Percentiles rank a stretch among this genome's conserved stretches.
Conservation (phyloP, 2,329 filamentous ascomycete genomes). For the Macroventuria anomochaeta region DNA sequence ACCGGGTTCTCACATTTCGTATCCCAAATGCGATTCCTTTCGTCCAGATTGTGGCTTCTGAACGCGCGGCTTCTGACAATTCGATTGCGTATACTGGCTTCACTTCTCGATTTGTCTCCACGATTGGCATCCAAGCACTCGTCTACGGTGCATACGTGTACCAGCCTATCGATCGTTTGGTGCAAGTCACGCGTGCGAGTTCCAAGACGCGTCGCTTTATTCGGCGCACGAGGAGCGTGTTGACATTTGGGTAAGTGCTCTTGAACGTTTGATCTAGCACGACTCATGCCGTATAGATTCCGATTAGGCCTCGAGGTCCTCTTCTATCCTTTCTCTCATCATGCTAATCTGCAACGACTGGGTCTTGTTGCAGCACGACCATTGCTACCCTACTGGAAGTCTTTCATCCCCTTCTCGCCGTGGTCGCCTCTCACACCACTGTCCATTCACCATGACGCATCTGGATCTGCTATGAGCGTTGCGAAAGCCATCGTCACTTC, state of each 20-base stretch:
- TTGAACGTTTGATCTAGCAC: background rate
- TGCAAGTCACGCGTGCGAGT: slow-evolving; percentile 29
- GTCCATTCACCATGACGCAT: slow-evolving; percentile 25
- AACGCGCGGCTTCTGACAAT: slow-evolving; percentile 27
- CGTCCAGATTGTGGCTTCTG: slow-evolving; percentile 33
- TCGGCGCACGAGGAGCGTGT: slow-evolving; percentile 29
- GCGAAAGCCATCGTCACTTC: slow-evolving; percentile 32
- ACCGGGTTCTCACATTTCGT: slow-evolving; percentile 41
- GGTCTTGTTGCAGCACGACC: slow-evolving; percentile 38
- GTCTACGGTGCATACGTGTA: slow-evolving; percentile 30
- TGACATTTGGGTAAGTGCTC: slow-evolving; percentile 31
- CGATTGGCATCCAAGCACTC: slow-evolving; percentile 27
- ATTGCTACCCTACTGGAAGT: slow-evolving; percentile 34
- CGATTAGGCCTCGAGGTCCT: slow-evolving; percentile 37
- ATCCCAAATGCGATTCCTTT: slow-evolving; percentile 32
- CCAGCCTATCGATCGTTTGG: slow-evolving; percentile 39
- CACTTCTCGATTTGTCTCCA: slow-evolving; percentile 28
- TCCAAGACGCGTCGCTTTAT: slow-evolving; percentile 28
- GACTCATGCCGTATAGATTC: slow-evolving; percentile 27
- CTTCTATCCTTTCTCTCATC: slow-evolving; percentile 44
- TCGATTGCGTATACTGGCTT: slow-evolving; percentile 41
- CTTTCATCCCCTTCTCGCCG: slow-evolving; percentile 40
- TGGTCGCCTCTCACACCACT: slow-evolving; percentile 35
- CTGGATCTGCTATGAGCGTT: slow-evolving; percentile 22
- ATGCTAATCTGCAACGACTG: slow-evolving; percentile 40